Evolutionary conservation across 1,284 basidiomycete genomes (phyloP).

Genomic region (Ustilago cynodontis): DNA sequence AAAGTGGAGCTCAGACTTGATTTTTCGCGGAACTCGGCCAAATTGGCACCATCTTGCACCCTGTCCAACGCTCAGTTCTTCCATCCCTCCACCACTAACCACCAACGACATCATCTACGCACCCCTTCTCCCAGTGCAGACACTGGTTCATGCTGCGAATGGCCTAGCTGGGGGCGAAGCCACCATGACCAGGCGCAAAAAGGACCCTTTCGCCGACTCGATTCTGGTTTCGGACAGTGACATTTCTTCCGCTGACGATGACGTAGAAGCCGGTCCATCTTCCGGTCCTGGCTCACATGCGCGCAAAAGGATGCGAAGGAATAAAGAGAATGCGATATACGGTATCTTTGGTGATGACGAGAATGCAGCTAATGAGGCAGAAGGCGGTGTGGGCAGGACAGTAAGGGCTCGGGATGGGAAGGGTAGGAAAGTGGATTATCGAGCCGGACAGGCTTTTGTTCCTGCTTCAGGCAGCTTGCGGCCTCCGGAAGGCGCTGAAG

Average conservation of each 20-base stretch:
- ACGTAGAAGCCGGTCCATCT: not conserved
- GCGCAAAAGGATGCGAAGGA: constrained; percentile 33
- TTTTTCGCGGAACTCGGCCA: not conserved
- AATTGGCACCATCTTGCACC: not conserved
- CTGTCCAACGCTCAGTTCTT: constrained; percentile 2
- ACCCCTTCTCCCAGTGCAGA: not conserved
- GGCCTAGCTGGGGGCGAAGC: not conserved
- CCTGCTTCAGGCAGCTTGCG: constrained; percentile 16
- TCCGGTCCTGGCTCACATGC: constrained; percentile 5
- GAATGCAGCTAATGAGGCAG: constrained; percentile 74
- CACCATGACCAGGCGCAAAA: constrained; percentile 63
- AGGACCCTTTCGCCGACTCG: constrained; percentile 36
- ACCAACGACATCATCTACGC: not conserved
- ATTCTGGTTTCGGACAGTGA: constrained; percentile 69
- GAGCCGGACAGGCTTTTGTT: constrained; percentile 40
- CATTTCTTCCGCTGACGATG: constrained; percentile 70
- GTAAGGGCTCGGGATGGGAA: constrained; percentile 25
- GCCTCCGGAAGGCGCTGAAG: not conserved
- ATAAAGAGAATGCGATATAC: constrained; percentile 73
- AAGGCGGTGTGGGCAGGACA: constrained; percentile 21
- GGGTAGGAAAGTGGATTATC: constrained; percentile 35
- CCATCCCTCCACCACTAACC: not conserved
- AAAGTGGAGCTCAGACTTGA: constrained; percentile 3
- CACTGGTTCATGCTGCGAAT: not conserved
- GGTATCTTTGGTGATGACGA: constrained; percentile 84